Percentiles rank a stretch among this genome's conserved stretches.
These are phyloP conservation scores for Lichtheimia corymbifera DNA, from an alignment of 371 early-diverging fungal genomes.

Conservation along the genomic window DNA sequence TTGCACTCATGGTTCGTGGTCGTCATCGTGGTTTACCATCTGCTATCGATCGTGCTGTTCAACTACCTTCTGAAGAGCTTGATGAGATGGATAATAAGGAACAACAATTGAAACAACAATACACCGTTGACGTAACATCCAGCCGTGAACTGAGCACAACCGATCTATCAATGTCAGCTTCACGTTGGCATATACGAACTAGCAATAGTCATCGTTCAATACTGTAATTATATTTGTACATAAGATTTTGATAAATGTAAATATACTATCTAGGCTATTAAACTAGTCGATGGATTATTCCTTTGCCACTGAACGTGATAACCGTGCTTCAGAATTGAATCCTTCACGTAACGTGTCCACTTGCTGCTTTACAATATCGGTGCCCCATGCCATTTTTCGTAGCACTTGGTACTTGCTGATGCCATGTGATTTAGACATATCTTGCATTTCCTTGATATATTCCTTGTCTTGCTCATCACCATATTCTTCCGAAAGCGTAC, in stretches of 20 bases:
- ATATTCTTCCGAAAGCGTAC: conserved; percentile 29
- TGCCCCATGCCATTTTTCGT: conserved; percentile 34
- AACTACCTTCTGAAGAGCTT: conserved; percentile 40
- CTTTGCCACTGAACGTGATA: conserved; percentile 31
- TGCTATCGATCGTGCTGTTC: conserved; percentile 48
- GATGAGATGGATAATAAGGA: conserved; percentile 15
- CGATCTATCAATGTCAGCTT: too few relatives aligned
- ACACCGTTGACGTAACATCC: neutral
- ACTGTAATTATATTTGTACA: too few relatives aligned
- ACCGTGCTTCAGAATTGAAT: conserved; percentile 43
- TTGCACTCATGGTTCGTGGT: conserved; percentile 19
- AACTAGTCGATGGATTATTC: conserved; percentile 12
- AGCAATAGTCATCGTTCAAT: too few relatives aligned
- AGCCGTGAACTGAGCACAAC: neutral
- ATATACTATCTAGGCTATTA: too few relatives aligned
- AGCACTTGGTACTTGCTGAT: conserved; percentile 32
- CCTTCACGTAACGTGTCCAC: conserved; percentile 32
- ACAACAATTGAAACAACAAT: conserved; percentile 9
- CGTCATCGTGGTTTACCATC: conserved; percentile 33
- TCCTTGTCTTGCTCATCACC: conserved; percentile 21
- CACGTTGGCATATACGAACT: too few relatives aligned
- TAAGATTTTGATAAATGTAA: too few relatives aligned
- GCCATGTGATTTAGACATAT: conserved; percentile 17
- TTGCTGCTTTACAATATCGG: conserved; percentile 37
- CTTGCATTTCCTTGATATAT: conserved; percentile 23